Percentiles rank a stretch among this genome's conserved stretches.
Evolutionary conservation across 257 asterid species (phyloP).

Genomic region (Osmanthus fragrans): DNA sequence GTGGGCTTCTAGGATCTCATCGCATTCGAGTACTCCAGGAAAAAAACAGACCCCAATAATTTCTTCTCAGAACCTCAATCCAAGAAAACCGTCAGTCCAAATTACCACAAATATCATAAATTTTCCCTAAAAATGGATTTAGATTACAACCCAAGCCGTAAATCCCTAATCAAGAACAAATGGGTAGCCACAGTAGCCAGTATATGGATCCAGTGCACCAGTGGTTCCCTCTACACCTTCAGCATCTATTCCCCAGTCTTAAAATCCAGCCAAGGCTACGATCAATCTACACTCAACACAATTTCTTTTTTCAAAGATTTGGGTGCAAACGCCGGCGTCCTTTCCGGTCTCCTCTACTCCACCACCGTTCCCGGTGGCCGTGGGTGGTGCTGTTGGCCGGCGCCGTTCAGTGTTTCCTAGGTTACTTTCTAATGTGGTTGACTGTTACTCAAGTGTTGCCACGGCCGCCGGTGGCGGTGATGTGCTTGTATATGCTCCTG

Average conservation of each 20-base stretch:
- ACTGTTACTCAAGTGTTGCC: slow-evolving; percentile 44
- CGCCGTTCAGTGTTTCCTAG: slow-evolving; percentile 74
- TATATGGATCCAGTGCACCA: slow-evolving; percentile 89
- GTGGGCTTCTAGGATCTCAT: no score
- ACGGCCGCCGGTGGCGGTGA: slow-evolving; percentile 34
- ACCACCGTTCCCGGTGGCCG: slow-evolving; percentile 42
- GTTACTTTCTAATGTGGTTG: slow-evolving; percentile 74
- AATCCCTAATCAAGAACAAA: slow-evolving; percentile 51
- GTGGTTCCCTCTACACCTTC: slow-evolving; percentile 90
- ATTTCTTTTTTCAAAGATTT: slow-evolving; percentile 84
- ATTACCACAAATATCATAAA: not conserved
- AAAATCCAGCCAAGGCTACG: slow-evolving; percentile 71
- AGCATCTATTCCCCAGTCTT: slow-evolving; percentile 71
- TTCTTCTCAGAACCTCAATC: not conserved
- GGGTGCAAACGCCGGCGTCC: slow-evolving; percentile 80
- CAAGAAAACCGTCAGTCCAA: not conserved
- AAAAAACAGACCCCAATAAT: not conserved
- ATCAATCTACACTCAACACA: slow-evolving; percentile 76
- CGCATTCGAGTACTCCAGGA: not conserved
- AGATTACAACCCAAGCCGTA: slow-evolving; percentile 55
- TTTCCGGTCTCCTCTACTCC: slow-evolving; percentile 79
- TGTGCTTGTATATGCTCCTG: slow-evolving; percentile 53
- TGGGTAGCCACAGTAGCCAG: slow-evolving; percentile 81
- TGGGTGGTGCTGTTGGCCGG: slow-evolving; percentile 79
- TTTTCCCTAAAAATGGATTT: slow-evolving; percentile 25